Percentiles rank a stretch among this genome's conserved stretches.
Evolutionary conservation across 2,329 filamentous ascomycete genomes (phyloP).

Genomic region (Xylariaceae sp.): DNA sequence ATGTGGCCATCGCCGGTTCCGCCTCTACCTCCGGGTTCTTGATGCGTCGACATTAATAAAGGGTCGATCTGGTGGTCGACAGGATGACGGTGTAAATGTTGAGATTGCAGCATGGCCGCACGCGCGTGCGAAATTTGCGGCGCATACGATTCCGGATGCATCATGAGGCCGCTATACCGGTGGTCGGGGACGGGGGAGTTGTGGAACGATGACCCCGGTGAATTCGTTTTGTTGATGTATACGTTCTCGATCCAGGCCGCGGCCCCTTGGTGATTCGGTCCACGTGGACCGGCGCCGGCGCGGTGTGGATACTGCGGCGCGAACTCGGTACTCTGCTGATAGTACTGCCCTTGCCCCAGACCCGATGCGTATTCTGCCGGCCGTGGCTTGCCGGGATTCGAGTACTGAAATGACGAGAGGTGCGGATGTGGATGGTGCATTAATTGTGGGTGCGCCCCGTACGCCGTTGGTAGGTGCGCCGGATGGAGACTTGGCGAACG

Average conservation of each 20-base stretch:
- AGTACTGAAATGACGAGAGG: constrained; percentile 35
- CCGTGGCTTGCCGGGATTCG: constrained; percentile 37
- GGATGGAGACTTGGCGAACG: constrained; percentile 16
- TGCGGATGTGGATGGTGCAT: constrained; percentile 18
- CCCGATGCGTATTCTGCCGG: constrained; percentile 37
- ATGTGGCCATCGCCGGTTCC: constrained; percentile 3
- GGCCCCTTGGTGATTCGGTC: constrained; percentile 9
- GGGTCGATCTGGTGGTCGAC: constrained; percentile 19
- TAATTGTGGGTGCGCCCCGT: constrained; percentile 18
- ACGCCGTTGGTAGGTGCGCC: constrained; percentile 16
- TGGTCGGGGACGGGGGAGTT: constrained; percentile 20
- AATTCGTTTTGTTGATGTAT: constrained; percentile 27
- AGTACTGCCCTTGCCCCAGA: constrained; percentile 34
- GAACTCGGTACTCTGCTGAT: constrained; percentile 35
- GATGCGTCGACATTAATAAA: constrained; percentile 14
- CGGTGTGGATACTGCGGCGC: constrained; percentile 21
- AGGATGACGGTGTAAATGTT: constrained; percentile 4
- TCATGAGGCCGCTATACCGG: constrained; percentile 30
- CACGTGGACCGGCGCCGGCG: constrained; percentile 7
- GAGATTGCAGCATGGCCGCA: constrained; percentile 7
- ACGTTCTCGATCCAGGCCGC: constrained; percentile 22
- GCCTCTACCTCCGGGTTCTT: constrained; percentile 1
- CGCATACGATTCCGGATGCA: constrained; percentile 4
- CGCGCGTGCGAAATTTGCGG: constrained; percentile 10
- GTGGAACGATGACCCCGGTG: constrained; percentile 21